These are phyloP conservation scores for Vanderwaltozyma yarrowii DNA, from an alignment of 805 yeast genomes.

Conservation along the genomic window DNA sequence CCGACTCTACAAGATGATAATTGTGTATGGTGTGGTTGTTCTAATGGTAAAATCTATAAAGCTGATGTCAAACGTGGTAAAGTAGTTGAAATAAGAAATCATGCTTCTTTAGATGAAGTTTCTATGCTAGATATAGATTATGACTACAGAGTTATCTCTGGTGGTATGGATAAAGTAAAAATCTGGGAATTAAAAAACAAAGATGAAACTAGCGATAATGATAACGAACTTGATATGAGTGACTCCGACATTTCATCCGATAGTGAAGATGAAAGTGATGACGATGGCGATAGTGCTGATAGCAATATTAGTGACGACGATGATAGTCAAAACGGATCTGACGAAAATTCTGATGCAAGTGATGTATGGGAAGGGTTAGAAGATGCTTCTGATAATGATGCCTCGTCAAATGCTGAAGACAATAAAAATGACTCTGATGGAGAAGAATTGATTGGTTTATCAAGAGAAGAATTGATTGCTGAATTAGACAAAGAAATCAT, in stretches of 20 bases:
- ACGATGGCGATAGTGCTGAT: constrained; percentile 1
- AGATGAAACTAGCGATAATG: constrained; percentile 3
- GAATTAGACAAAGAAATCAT: constrained; percentile 23
- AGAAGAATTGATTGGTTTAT: constrained; percentile 17
- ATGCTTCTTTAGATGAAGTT: constrained; percentile 65
- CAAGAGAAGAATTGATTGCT: constrained; percentile 24
- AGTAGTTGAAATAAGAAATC: constrained; percentile 55
- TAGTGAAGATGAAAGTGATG: constrained; percentile 4
- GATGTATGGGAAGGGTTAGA: constrained; percentile 6
- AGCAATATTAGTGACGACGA: constrained; percentile 8
- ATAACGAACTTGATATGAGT: constrained; percentile 17
- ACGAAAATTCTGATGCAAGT: constrained; percentile 8
- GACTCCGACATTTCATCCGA: constrained; percentile 2
- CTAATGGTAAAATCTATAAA: constrained; percentile 63
- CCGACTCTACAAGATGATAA: constrained; percentile 38
- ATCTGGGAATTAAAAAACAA: constrained; percentile 55
- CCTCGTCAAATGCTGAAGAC: neutral
- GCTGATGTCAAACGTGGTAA: constrained; percentile 57
- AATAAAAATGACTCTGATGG: neutral
- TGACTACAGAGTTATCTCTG: constrained; percentile 69
- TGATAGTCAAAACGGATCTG: constrained; percentile 13
- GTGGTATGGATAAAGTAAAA: constrained; percentile 73
- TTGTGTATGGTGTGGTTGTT: constrained; percentile 67
- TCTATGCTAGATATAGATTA: constrained; percentile 66
- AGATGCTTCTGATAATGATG: constrained; percentile 4